These are phyloP conservation scores for Euphorbia lathyris DNA, from an alignment of 345 rosid species.

Conservation along the genomic window DNA sequence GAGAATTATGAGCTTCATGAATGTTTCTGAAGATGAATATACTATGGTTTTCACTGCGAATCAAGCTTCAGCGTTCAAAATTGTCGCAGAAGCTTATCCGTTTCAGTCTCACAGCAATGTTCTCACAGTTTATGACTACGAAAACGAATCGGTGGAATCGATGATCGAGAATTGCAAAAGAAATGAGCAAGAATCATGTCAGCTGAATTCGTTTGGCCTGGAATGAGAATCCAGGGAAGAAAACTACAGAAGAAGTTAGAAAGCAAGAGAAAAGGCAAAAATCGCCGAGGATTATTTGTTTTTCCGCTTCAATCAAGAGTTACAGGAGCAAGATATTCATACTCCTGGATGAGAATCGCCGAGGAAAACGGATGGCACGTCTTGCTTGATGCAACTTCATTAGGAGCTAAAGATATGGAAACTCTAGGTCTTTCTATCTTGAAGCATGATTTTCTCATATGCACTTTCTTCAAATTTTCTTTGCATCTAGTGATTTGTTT, in stretches of 20 bases:
- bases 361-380: slow-evolving; percentile 79
- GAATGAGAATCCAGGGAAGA: slow-evolving; percentile 38
- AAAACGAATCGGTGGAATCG: slow-evolving; percentile 57
- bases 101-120: slow-evolving; percentile 51
- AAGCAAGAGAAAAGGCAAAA: slow-evolving; percentile 36
- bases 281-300: slow-evolving; percentile 60
- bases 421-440: slow-evolving; percentile 79
- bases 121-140: slow-evolving; percentile 71
- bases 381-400: slow-evolving; percentile 69
- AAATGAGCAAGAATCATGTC: slow-evolving; percentile 51
- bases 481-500: too few species aligned
- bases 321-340: slow-evolving; percentile 70
- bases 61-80: slow-evolving; percentile 71
- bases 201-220: slow-evolving; percentile 71
- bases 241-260: slow-evolving; percentile 51
- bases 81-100: slow-evolving; percentile 67
- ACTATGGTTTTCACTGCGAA: slow-evolving; percentile 60
- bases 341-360: slow-evolving; percentile 78
- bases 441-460: slow-evolving; percentile 72
- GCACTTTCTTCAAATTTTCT: slow-evolving; percentile 74
- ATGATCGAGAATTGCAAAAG: slow-evolving; percentile 54
- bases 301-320: slow-evolving; percentile 77
- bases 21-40: slow-evolving; percentile 70
- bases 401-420: slow-evolving; percentile 83
- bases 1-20: slow-evolving; percentile 67